These are phyloP conservation scores for Effrenium voratum DNA, from an alignment of 73 alveolate species.

Conservation along the genomic window DNA sequence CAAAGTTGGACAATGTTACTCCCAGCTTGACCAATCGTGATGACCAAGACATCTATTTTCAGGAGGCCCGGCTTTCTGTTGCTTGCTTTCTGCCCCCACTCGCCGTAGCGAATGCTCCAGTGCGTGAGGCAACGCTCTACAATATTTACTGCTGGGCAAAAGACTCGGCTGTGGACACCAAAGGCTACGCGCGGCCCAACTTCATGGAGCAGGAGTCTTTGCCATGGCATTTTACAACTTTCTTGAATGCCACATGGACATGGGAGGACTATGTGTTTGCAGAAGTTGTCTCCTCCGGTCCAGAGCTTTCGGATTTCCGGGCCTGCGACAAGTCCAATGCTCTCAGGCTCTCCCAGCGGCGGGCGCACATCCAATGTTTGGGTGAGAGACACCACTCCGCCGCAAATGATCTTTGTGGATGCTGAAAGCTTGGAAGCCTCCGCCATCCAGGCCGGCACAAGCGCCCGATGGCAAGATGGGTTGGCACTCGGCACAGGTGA, in stretches of 20 bases:
- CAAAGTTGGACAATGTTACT: constrained; percentile 29
- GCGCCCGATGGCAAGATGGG: not conserved
- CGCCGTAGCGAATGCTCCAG: not conserved
- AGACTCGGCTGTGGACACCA: constrained; percentile 59
- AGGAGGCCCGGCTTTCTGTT: constrained; percentile 1
- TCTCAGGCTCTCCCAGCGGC: constrained; percentile 42
- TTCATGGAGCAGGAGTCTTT: constrained; percentile 37
- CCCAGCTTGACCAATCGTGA: constrained; percentile 56
- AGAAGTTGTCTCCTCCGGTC: not conserved
- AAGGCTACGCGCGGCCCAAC: constrained; percentile 16
- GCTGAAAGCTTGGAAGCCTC: constrained; percentile 43
- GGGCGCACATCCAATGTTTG: constrained; percentile 54
- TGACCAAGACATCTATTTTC: constrained; percentile 10
- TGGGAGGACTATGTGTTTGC: constrained; percentile 21
- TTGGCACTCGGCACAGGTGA: not conserved
- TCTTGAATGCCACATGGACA: not conserved
- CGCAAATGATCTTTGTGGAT: constrained; percentile 31
- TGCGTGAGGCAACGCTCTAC: constrained; percentile 39
- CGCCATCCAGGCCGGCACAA: constrained; percentile 25
- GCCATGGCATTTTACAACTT: not conserved
- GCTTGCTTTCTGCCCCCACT: not conserved
- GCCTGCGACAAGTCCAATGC: not conserved
- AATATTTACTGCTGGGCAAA: constrained; percentile 63
- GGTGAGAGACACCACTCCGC: constrained; percentile 56
- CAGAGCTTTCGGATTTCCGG: not conserved